Evolutionary conservation across 73 alveolate genomes (phyloP).

Genomic region (Urostyla sp.): DNA sequence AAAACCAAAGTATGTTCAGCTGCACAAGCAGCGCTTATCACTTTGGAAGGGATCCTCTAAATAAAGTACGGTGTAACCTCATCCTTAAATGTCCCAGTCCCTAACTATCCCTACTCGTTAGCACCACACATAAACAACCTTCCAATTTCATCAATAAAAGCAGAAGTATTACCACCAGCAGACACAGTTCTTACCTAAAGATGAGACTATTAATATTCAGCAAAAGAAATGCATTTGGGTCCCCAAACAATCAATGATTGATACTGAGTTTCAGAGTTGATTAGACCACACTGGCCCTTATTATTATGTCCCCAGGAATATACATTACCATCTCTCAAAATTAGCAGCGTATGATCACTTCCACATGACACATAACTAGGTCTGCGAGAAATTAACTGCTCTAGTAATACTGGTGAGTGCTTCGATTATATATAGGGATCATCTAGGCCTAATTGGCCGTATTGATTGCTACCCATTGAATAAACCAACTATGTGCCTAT

Average conservation of each 20-base stretch:
- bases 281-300: slow-evolving; percentile 74
- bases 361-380: slow-evolving; percentile 84
- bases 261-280: slow-evolving; percentile 33
- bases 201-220: slow-evolving; percentile 20
- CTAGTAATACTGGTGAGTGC: slow-evolving; percentile 65
- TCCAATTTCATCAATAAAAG: slow-evolving; percentile 63
- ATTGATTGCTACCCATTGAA: slow-evolving; percentile 76
- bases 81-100: slow-evolving; percentile 55
- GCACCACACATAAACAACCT: slow-evolving; percentile 74
- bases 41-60: slow-evolving; percentile 39
- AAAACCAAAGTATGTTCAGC: slow-evolving; percentile 66
- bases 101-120: slow-evolving; percentile 74
- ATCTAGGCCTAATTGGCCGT: slow-evolving; percentile 77
- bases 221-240: background rate
- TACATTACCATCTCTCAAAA: slow-evolving; percentile 79
- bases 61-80: slow-evolving; percentile 49
- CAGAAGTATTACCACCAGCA: slow-evolving; percentile 74
- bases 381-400: slow-evolving; percentile 9
- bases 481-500: slow-evolving; percentile 56
- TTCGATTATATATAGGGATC: slow-evolving; percentile 43
- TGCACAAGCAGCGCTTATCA: slow-evolving; percentile 74
- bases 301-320: slow-evolving; percentile 91
- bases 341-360: slow-evolving; percentile 77
- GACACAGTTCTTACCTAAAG: slow-evolving; percentile 16
- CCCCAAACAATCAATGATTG: slow-evolving; percentile 21